Evolutionary conservation across 768 basidiomycete species (phyloP).

Genomic region (Hebeloma cylindrosporum): DNA sequence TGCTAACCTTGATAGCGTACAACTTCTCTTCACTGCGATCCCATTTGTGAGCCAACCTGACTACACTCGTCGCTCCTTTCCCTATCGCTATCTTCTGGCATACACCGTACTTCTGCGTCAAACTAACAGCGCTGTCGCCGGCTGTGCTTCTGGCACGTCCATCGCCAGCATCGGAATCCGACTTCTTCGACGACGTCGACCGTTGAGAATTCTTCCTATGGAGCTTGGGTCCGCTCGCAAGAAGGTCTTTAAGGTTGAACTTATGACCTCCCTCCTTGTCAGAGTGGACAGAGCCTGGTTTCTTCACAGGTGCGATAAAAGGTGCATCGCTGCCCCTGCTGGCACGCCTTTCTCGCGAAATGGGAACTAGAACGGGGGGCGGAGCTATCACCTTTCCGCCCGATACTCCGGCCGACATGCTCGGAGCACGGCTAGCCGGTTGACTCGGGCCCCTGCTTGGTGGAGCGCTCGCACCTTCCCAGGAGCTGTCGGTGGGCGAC

Average conservation of each 20-base stretch:
- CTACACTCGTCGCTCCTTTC: conserved; percentile 97
- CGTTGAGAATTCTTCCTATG: conserved; percentile 66
- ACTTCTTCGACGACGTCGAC: conserved; percentile 61
- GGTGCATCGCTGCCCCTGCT: conserved; percentile 27
- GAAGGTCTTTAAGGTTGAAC: conserved; percentile 82
- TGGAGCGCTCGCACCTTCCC: conserved; percentile 51
- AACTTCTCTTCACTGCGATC: conserved; percentile 94
- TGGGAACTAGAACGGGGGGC: conserved; percentile 14
- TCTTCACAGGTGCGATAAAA: conserved; percentile 25
- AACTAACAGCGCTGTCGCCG: conserved; percentile 45
- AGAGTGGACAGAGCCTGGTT: conserved; percentile 46
- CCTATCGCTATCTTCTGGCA: conserved; percentile 97
- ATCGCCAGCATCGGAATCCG: conserved; percentile 58
- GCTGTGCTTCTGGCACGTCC: conserved; percentile 38
- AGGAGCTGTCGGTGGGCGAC: conserved; percentile 61
- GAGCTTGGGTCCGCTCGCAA: conserved; percentile 73
- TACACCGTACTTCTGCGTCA: conserved; percentile 91
- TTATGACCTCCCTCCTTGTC: conserved; percentile 60
- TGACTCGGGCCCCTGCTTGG: conserved; percentile 60
- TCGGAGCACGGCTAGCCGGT: conserved; percentile 46
- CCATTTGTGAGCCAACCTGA: conserved; percentile 98
- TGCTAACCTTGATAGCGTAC: conserved; percentile 92
- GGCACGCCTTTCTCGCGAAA: conserved; percentile 27
- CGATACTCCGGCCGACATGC: conserved; percentile 44
- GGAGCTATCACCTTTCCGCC: conserved; percentile 32